Base-by-base conservation (phyloP, 208 protist species). In the Wallacemonas sp. region DNA sequence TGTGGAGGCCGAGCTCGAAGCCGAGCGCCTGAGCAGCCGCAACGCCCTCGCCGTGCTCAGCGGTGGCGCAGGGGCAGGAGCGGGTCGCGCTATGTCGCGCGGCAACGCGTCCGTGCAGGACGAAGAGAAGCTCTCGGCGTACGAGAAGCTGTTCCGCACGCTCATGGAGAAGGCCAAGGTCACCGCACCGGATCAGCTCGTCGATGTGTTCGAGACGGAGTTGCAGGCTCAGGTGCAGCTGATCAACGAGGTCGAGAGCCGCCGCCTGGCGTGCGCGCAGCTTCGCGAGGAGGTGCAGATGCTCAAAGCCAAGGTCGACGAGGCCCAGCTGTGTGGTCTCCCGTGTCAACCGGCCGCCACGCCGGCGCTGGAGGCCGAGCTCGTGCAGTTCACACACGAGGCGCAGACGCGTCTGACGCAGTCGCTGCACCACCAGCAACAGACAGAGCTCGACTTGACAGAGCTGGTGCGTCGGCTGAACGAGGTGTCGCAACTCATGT, bases 151-250 rank as follows among this genome's bases (percentile, higher is more conserved):
- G 10, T 97, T 98, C 72, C 81, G 81, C 7, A 79, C 81, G 45
- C 97, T 98, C 73, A 91, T 97, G 76, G 87, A 86, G 29, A 82
- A 86, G 12, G 97, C 96, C 0, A 82, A 92, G 39, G 86, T 89
- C 2, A 32, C 32, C 22, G 72, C 64, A 0, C 48, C 83, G 20
- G 77, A 82, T 8, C 67, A 64, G 14, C 67, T 93, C 25, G 62
- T 87, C 3, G 33, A 26, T 2, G 77, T 74, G 8, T 85, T 87
- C 42, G 70, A 85, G 11, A 45, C 59, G 48, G 79, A 93, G 70
- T 74, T 88, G 44, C 82, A 85, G 25, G 74, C 81, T 26, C 87
- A 94, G 49, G 48, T 71, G 11, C 80, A 94, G 59, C 74, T 98
- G 48, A 48, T 69, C n/a, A 68, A 82, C 29, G 67, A 84, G 25